Conservation (phyloP, 805 yeast genomes). For the Schizosaccharomyces japonicus region DNA sequence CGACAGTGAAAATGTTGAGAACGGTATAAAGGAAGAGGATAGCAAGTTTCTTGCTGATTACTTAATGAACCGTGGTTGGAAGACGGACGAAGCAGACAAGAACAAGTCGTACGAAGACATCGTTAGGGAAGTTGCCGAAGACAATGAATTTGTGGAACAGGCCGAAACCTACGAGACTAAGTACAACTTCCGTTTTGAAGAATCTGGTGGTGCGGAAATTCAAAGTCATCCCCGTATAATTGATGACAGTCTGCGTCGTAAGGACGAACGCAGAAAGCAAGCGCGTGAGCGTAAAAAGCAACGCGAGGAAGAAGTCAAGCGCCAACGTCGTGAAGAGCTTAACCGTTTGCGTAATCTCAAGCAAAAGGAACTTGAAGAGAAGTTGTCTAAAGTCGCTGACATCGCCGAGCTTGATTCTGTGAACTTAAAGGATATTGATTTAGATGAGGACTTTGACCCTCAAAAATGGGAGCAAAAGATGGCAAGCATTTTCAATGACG, state of each 20-base stretch:
- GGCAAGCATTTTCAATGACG: conserved; percentile 67
- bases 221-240: conserved; percentile 72
- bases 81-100: conserved; percentile 28
- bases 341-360: conserved; percentile 54
- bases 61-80: conserved; percentile 66
- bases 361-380: conserved; percentile 51
- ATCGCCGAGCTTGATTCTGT: conserved; percentile 37
- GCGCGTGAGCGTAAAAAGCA: conserved; percentile 52
- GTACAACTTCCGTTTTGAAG: conserved; percentile 85
- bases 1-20: neutral
- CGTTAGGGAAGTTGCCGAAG: conserved; percentile 34
- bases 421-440: conserved; percentile 40
- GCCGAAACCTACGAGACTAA: conserved; percentile 81
- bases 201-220: conserved; percentile 64
- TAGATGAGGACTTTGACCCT: conserved; percentile 62
- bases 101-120: conserved; percentile 10
- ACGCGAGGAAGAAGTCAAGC: conserved; percentile 26
- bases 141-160: conserved; percentile 74
- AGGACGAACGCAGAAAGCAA: conserved; percentile 50
- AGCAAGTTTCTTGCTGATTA: conserved; percentile 54
- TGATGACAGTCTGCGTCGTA: conserved; percentile 48
- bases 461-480: conserved; percentile 81
- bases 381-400: conserved; percentile 36
- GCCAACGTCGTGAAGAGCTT: conserved; percentile 33
- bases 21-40: conserved; percentile 18